phyloP scores from a whole-genome alignment of 768 basidiomycete genomes.

The Crepidotus variabilis region DNA sequence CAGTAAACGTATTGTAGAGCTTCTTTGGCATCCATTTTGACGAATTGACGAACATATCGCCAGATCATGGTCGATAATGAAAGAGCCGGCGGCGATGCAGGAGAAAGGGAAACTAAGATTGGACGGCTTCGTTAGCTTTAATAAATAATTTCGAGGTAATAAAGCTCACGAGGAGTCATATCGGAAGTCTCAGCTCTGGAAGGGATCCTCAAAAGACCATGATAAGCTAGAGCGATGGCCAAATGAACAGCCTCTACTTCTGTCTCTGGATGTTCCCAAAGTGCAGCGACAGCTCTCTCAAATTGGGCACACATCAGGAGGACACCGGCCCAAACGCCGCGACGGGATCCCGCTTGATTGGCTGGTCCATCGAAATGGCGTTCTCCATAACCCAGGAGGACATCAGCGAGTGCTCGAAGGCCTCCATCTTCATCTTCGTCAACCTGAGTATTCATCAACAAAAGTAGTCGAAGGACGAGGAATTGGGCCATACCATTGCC shows the following conservation, averaged over 20 bases:
- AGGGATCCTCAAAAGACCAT: conserved; percentile 86
- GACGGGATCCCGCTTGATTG: conserved; percentile 52
- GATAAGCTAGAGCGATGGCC: conserved; percentile 88
- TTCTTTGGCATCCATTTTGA: conserved; percentile 88
- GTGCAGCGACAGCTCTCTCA: conserved; percentile 85
- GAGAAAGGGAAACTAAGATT: conserved; percentile 66
- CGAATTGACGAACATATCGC: conserved; percentile 91
- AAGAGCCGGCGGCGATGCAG: conserved; percentile 66
- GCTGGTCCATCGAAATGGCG: conserved; percentile 75
- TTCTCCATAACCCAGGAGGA: conserved; percentile 73
- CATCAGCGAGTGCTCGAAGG: conserved; percentile 69
- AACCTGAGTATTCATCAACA: conserved; percentile 35
- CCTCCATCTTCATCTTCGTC: conserved; percentile 83
- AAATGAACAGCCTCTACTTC: conserved; percentile 95
- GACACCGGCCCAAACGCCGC: conserved; percentile 77
- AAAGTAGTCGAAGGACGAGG: not conserved
- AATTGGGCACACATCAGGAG: conserved; percentile 92
- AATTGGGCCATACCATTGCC: conserved; percentile 52
- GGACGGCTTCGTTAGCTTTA: not conserved
- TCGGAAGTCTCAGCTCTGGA: conserved; percentile 80
- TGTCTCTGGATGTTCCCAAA: conserved; percentile 84
- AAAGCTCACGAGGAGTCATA: conserved; percentile 68
- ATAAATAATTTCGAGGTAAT: not conserved
- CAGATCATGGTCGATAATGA: conserved; percentile 84
- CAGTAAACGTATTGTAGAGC: conserved; percentile 95